Conservation (phyloP, 352 stramenopile genomes). For the Pythium aquatile region DNA sequence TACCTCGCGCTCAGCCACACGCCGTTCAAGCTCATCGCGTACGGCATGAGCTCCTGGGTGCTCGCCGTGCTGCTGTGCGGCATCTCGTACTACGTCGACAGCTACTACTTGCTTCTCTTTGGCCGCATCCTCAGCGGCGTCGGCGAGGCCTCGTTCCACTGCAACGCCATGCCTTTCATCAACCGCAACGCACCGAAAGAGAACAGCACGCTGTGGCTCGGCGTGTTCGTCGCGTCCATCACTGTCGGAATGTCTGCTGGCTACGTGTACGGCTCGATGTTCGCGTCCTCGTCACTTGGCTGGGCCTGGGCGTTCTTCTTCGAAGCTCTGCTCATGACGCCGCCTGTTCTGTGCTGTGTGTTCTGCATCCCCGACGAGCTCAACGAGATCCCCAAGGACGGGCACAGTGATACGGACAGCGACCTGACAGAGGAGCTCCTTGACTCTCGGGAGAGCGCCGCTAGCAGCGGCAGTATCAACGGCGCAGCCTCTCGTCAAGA, state of each 20-base stretch:
- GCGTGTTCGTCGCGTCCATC: conserved; percentile 91
- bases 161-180: conserved; percentile 92
- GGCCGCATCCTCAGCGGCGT: conserved; percentile 87
- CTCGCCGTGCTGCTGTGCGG: conserved; percentile 84
- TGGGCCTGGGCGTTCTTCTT: conserved; percentile 82
- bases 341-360: conserved; percentile 56
- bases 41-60: conserved; percentile 89
- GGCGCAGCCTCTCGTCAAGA: conserved; percentile 4
- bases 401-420: conserved; percentile 21
- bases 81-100: conserved; percentile 65
- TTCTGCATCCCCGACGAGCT: conserved; percentile 42
- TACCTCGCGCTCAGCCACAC: conserved; percentile 84
- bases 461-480: conserved; percentile 19
- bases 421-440: conserved; percentile 27
- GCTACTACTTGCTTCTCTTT: conserved; percentile 88
- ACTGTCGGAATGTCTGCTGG: conserved; percentile 88
- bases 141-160: conserved; percentile 92
- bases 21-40: conserved; percentile 89
- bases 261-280: conserved; percentile 32
- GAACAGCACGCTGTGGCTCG: conserved; percentile 86
- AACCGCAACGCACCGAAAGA: conserved; percentile 77
- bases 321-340: conserved; percentile 75
- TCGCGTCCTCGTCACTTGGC: conserved; percentile 48
- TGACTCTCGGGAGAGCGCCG: neutral
- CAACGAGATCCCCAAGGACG: conserved; percentile 36